phyloP scores from a whole-genome alignment of 768 basidiomycete genomes.

The Saitozyma podzolica region DNA sequence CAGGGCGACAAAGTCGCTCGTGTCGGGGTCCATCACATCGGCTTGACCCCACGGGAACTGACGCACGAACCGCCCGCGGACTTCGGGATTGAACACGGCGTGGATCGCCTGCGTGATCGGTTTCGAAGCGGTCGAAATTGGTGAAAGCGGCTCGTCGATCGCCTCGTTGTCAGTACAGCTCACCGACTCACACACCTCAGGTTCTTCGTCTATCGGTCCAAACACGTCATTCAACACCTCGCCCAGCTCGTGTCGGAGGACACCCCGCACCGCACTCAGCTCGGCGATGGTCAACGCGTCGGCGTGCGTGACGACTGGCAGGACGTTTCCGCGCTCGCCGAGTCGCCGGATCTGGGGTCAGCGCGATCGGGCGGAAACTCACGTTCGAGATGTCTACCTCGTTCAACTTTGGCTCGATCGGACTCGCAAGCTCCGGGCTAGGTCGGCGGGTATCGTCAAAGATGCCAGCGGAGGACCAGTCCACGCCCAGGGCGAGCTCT shows the following conservation, averaged over 20 bases:
- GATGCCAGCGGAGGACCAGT: slow-evolving; percentile 34
- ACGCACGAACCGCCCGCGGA: slow-evolving; percentile 46
- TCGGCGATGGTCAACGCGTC: slow-evolving; percentile 32
- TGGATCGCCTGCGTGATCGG: too few species aligned
- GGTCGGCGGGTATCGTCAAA: slow-evolving; percentile 17
- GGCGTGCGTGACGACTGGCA: slow-evolving; percentile 35
- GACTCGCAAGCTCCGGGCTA: background rate
- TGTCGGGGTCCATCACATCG: slow-evolving; percentile 78
- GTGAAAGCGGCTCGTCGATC: too few species aligned
- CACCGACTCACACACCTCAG: background rate
- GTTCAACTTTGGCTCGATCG: background rate
- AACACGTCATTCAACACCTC: slow-evolving; percentile 6
- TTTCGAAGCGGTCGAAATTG: too few species aligned
- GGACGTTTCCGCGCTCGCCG: slow-evolving; percentile 24
- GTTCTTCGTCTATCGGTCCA: background rate
- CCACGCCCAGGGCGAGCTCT: slow-evolving; percentile 8
- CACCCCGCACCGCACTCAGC: slow-evolving; percentile 16
- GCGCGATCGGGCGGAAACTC: slow-evolving; percentile 6
- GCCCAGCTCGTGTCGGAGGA: slow-evolving; percentile 25
- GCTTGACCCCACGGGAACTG: slow-evolving; percentile 86
- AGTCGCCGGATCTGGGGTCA: slow-evolving; percentile 33
- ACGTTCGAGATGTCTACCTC: slow-evolving; percentile 27
- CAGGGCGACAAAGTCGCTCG: slow-evolving; percentile 84
- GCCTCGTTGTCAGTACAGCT: background rate
- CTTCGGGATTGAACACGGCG: background rate